phyloP scores from a whole-genome alignment of 371 early-diverging fungal genomes.

The Dichotomocladium elegans region DNA sequence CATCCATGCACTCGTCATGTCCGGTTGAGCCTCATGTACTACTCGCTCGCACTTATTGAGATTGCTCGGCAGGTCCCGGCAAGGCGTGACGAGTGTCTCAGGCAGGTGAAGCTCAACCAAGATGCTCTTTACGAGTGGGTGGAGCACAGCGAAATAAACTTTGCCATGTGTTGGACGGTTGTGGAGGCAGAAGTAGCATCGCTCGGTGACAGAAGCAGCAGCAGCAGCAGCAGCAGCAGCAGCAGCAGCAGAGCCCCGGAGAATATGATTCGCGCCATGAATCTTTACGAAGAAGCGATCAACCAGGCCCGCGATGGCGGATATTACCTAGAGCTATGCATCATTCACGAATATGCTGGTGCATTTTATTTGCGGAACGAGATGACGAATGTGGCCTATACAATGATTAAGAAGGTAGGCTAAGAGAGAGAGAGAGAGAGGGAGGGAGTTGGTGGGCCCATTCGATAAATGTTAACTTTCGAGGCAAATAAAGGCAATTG shows the following conservation, averaged over 20 bases:
- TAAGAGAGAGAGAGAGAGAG: background rate
- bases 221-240: background rate
- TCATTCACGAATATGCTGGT: conserved; percentile 37
- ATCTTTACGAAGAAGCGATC: conserved; percentile 36
- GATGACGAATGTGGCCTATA: conserved; percentile 32
- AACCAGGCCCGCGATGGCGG: conserved; percentile 28
- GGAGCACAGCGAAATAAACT: conserved; percentile 21
- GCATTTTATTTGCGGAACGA: conserved; percentile 32
- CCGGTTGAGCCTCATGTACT: conserved; percentile 18
- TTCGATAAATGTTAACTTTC: background rate
- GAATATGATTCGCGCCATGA: conserved; percentile 10
- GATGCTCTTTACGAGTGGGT: conserved; percentile 24
- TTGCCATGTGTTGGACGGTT: conserved; percentile 29
- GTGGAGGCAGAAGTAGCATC: conserved; percentile 2
- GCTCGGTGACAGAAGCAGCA: background rate
- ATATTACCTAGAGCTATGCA: conserved; percentile 27
- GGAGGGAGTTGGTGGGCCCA: too few species aligned
- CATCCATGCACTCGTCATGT: conserved; percentile 38
- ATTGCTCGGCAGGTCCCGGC: conserved; percentile 14
- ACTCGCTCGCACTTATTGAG: conserved; percentile 33
- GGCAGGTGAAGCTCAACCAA: conserved; percentile 25
- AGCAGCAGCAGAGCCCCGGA: background rate
- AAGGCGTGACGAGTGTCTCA: conserved; percentile 8
- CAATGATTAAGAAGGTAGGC: conserved; percentile 25
- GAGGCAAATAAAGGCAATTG: conserved; percentile 11